A percentile compares a stretch with the other conserved stretches of the same genome.
These are phyloP conservation scores for Leishmania amazonensis DNA, from an alignment of 208 protist genomes.

Conservation along the genomic window DNA sequence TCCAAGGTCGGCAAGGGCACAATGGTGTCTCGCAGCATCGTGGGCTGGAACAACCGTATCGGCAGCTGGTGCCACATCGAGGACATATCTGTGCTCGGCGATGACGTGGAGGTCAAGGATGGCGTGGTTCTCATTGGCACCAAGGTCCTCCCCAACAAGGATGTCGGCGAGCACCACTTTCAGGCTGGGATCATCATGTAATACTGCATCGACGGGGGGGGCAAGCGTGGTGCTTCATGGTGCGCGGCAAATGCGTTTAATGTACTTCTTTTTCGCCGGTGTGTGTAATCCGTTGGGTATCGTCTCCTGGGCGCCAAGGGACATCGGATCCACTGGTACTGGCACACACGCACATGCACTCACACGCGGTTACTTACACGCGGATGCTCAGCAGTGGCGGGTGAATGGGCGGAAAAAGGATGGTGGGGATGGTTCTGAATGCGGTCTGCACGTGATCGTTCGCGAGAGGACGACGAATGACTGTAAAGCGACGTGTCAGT, in stretches of 20 bases:
- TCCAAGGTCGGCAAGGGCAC: conserved; percentile 75
- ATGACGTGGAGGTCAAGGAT: conserved; percentile 94
- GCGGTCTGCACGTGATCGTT: background rate
- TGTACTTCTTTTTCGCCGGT: background rate
- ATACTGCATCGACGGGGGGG: background rate
- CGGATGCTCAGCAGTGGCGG: background rate
- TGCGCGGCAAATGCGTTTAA: background rate
- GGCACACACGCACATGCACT: background rate
- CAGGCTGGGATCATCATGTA: conserved; percentile 95
- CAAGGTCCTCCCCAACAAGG: conserved; percentile 96
- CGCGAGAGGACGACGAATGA: background rate
- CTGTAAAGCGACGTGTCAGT: background rate
- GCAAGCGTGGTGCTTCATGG: background rate
- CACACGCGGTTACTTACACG: background rate
- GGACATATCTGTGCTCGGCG: conserved; percentile 94
- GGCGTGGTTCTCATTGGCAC: conserved; percentile 94
- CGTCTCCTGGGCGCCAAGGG: background rate
- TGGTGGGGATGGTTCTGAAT: background rate
- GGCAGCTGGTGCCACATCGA: conserved; percentile 94
- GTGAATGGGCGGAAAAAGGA: conserved; percentile 2
- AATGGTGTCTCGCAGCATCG: conserved; percentile 91
- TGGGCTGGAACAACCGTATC: conserved; percentile 96
- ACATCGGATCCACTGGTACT: background rate
- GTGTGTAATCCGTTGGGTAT: background rate
- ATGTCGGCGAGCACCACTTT: conserved; percentile 78